Base-by-base conservation (phyloP, 805 yeast genomes). In the Candida berthetii region DNA sequence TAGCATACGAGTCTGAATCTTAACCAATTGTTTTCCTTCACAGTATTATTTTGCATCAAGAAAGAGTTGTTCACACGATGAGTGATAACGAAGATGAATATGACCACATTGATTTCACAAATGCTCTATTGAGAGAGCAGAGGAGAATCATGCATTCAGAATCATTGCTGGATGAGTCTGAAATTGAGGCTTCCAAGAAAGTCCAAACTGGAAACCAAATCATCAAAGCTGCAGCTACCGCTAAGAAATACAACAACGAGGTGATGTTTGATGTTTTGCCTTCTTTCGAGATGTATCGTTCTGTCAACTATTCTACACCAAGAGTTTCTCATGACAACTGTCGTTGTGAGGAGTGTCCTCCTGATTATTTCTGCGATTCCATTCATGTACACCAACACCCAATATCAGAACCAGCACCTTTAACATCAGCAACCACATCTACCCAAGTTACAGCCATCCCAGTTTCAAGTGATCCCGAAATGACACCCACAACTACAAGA, bases 211-310 rank as follows among this genome's bases (percentile, higher is more conserved):
- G 29, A 5, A 27, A 27, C 4, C 29, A 27, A 13, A 27, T 27
- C 8, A 27, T 27, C n/a, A 27, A 27, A 13, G 29, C 29, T 5
- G 29, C 29, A 10, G 29, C 29, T 27, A 27, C 13, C 4, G 29
- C 29, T 27, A 27, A 27, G n/a, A 27, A 27, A 27, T 27, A 35
- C 11, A 41, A 40, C 18, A 46, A 48, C 8, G 49, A 42, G 9
- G 38, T 47, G 8, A 43, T 62, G 13, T 64, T 77, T 39, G 86
- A 81, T 49, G 74, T 81, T 3, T 55, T 82, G 28, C 89, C 87
- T 0, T 78, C 86, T 0, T 82, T 80, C 51, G 84, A 80, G 46
- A 76, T 82, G 80, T 80, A 78, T 51, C 79, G 76, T 49, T 71
- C 65, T 1, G 40, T 67, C 35, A 68, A 65, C 40, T 52, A 62